Base-by-base conservation (phyloP, 2,329 filamentous ascomycete species). In the Teratosphaeria viscida region DNA sequence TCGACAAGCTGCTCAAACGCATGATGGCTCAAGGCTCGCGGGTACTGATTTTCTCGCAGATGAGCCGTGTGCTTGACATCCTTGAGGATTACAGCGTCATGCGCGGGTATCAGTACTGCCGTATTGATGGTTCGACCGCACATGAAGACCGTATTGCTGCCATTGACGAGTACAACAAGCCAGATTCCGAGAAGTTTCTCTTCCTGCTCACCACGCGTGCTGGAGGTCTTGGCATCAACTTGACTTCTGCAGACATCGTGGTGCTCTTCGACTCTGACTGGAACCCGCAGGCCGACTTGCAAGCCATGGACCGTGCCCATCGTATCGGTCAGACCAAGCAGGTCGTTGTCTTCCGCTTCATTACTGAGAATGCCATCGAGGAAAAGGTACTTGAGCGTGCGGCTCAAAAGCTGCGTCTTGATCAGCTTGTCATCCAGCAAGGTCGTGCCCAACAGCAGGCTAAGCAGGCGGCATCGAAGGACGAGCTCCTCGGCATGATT, bases 251-350 rank as follows among this genome's bases (percentile, higher is more conserved):
- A 59, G 94, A 99, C 68, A 96, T 97, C 70, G 94, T 99, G 60
- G 84, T 99, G 34, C 83, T 99, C 6, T 99, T 94, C 70, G 94
- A 99, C 74, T 96, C 92, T 68, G 94, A 99, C 72, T 99, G 94
- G 94, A 97, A 96, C 70, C 94, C 94, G 10, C 94, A 99, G 75
- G 94, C 94, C 19, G 94, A 99, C 84, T 77, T 99, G 61, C 94
- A 99, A 75, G 94, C 94, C 59, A 99, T 99, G 94, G 94, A 99
- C 71, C 89, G 94, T 72, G 94, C 94, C 57, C 94, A 99, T 77
- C 90, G 94, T 77, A 99, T 99, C 67, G 94, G 94, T 47, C 94
- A 99, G 77, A 99, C 90, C 5, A 99, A 99, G 77, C 94, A 99
- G 73, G 94, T 99, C 11, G 83, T 92, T 52, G 94, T 99, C 3